Evolutionary conservation across 768 basidiomycete genomes (phyloP), one percentile per base, ranked within the genome.

Genomic region (Suillus tomentosus): DNA sequence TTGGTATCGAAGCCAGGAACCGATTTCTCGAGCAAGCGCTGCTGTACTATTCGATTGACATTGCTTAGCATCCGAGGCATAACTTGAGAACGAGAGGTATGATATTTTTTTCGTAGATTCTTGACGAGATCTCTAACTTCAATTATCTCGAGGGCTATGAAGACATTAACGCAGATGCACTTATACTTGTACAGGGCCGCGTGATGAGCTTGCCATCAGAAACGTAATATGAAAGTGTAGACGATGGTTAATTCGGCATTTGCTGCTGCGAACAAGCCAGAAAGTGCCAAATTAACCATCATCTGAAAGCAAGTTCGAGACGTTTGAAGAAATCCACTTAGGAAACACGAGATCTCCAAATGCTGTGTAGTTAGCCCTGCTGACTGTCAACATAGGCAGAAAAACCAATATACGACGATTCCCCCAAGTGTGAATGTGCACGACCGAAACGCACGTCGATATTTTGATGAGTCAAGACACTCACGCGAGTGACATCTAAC

Each of bases 371-470:
- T 5, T 19, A 54, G 27, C 19, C 19, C 17, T 19, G 48, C 51
- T 53, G 27, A 31, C 9, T 31, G 10, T 34, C 10, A 34, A 17
- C 31, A 34, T 19, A 17, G 10, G 31, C 51, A 34, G 31, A 34
- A 53, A 34, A 5, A 34, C 17, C 51, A 37, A 10, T 37, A 22
- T 48, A 17, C 3, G 10, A 19, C 31, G 2, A 19, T 17, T 19
- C 19, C 51, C 31, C 31, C 17, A 53, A 53, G 15, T 10, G 15
- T 31, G 27, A 17, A 31, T 31, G 9, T 17, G 51, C 3, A 15
- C 24, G 24, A 90, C 93, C 66, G 79, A 83, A 31, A 77, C 96
- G 67, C 85, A 92, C 76, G 70, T 5, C 51, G 17, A 51, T 51
- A 51, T 31, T 31, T 15, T 9, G 27, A 53, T 11, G 24, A 14